Evolutionary conservation across 2,329 filamentous ascomycete species (phyloP), one percentile per base, ranked within the genome.

Genomic region (Fonsecaea multimorphosa): DNA sequence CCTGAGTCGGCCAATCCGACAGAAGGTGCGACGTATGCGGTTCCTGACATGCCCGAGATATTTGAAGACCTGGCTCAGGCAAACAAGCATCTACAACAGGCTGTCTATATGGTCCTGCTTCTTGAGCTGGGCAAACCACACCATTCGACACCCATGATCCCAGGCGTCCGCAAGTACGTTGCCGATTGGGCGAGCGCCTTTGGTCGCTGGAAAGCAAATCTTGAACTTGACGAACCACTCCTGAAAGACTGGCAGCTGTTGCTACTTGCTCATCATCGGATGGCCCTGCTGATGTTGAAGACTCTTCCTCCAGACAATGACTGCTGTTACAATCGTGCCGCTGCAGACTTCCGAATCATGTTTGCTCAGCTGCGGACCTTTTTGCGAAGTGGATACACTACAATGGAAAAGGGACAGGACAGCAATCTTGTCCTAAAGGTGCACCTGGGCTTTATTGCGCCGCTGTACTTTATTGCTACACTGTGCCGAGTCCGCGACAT

Each of bases 331-430:
- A 57, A 34, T 40, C 66, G 66, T 12, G 63, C 66, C 3, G 59
- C 66, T 8, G 59, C 66, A 11, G 66, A 68, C 38, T 68, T 68
- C 34, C 66, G 63, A 12, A 68, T 68, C 59, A 68, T 68, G 63
- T 65, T 65, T 19, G 66, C 61, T 4, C 66, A 68, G 40, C 24
- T 68, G n/a, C 66, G 66, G 19, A 65, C 63, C 9, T 68, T 68
- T 29, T 32, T 68, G 24, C 59, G 66, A n/a, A 64, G 63, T 31
- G 63, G 56, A 11, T 58, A 68, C 12, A 57, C 63, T 14, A 38
- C 58, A 14, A 51, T 61, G 58, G 59, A 65, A 3, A 57, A 34
- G n/a, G 38, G 61, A 32, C 19, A 64, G 16, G 54, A 59, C 24
- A 59, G 56, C 40, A 34, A 65, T 9, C 24, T 58, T 2, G 52